These are phyloP conservation scores for Alternaria sp. DNA, from an alignment of 2,329 filamentous ascomycete species.

Conservation along the genomic window DNA sequence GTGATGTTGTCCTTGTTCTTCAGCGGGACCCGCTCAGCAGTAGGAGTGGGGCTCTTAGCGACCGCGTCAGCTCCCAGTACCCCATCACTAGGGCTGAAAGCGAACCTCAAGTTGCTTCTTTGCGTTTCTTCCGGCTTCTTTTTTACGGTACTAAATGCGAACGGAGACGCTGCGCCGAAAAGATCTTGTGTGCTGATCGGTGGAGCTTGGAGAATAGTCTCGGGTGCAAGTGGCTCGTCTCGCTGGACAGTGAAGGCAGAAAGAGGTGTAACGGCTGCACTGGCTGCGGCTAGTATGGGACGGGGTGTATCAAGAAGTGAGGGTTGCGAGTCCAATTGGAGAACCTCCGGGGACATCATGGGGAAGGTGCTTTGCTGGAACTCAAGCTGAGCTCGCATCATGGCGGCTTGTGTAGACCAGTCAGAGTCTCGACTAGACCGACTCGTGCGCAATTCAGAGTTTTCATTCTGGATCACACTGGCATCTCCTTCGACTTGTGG, in stretches of 20 bases:
- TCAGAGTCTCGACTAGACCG: constrained; percentile 29
- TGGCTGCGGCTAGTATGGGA: constrained; percentile 16
- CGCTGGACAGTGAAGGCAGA: constrained; percentile 34
- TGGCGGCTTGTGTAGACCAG: constrained; percentile 46
- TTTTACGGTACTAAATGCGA: constrained; percentile 52
- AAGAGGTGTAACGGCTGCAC: constrained; percentile 39
- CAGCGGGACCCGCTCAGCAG: constrained; percentile 31
- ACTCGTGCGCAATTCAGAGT: constrained; percentile 2
- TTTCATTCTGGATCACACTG: background rate
- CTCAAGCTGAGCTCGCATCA: constrained; percentile 42
- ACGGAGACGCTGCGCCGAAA: constrained; percentile 50
- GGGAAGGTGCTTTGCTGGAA: constrained; percentile 41
- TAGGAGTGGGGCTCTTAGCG: constrained; percentile 30
- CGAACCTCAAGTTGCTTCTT: constrained; percentile 31
- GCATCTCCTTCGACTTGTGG: background rate
- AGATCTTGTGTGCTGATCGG: constrained; percentile 54
- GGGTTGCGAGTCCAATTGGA: constrained; percentile 24
- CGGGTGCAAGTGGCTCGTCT: constrained; percentile 20
- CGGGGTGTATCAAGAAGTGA: constrained; percentile 26
- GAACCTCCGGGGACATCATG: constrained; percentile 18
- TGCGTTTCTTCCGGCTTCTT: constrained; percentile 36
- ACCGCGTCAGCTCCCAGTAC: constrained; percentile 8
- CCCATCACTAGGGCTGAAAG: constrained; percentile 23
- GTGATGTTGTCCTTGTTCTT: constrained; percentile 33
- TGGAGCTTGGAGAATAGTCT: constrained; percentile 18